phyloP scores from a whole-genome alignment of 495 filamentous ascomycete species.

The Tuber brumale region DNA sequence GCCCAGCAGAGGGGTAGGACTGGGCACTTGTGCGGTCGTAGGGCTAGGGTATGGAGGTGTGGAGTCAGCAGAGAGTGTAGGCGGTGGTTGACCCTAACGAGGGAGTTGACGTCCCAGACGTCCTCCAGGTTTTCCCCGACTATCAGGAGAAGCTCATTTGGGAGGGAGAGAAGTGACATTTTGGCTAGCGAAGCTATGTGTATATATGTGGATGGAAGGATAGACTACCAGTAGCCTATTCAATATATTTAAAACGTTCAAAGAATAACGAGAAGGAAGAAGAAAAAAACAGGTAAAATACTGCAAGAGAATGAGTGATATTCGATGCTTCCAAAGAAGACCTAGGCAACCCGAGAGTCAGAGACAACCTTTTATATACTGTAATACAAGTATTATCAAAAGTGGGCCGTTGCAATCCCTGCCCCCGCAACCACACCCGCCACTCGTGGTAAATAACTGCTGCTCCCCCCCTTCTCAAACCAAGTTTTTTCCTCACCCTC shows the following conservation, averaged over 20 bases:
- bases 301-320: not conserved
- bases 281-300: not conserved
- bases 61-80: constrained; percentile 26
- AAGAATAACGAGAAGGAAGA: not conserved
- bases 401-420: not conserved
- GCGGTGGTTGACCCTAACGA: constrained; percentile 11
- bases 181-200: not conserved
- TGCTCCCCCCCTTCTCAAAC: not conserved
- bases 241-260: not conserved
- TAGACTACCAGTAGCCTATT: not conserved
- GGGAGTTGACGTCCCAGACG: constrained; percentile 6
- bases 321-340: not conserved
- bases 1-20: constrained; percentile 26
- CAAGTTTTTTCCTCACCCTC: not conserved
- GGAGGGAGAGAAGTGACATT: constrained; percentile 28
- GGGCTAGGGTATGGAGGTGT: constrained; percentile 20
- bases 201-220: not conserved
- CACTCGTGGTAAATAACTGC: not conserved
- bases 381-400: not conserved
- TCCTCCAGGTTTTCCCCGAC: constrained; percentile 12
- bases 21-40: not conserved
- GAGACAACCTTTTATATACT: not conserved
- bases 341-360: not conserved
- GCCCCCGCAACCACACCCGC: not conserved
- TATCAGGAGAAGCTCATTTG: constrained; percentile 28